A percentile compares a stretch with the other conserved stretches of the same genome.
Conservation (phyloP, 306 rosid genomes). For the Pueraria montana region DNA sequence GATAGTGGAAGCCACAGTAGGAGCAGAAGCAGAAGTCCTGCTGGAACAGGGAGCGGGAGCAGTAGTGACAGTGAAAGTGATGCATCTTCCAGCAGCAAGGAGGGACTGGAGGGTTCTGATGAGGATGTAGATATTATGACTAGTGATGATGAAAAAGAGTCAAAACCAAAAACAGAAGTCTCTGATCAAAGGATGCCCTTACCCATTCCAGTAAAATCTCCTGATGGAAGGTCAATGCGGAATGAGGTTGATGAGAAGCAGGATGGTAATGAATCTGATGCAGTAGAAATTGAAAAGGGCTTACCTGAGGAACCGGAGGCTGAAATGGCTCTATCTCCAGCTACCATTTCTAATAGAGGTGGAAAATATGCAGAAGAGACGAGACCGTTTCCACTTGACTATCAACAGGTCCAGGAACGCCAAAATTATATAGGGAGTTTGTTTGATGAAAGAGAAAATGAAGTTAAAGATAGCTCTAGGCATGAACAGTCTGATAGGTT, state of each 20-base stretch:
- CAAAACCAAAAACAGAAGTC: slow-evolving; percentile 66
- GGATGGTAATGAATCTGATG: slow-evolving; percentile 72
- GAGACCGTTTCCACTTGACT: slow-evolving; percentile 61
- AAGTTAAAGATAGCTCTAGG: slow-evolving; percentile 61
- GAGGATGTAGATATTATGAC: slow-evolving; percentile 97
- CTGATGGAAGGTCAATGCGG: slow-evolving; percentile 64
- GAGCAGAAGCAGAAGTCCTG: slow-evolving; percentile 83
- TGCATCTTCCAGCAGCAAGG: slow-evolving; percentile 87
- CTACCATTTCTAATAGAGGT: slow-evolving; percentile 49
- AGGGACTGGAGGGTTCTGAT: slow-evolving; percentile 75
- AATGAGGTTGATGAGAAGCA: slow-evolving; percentile 71
- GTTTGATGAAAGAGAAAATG: slow-evolving; percentile 72
- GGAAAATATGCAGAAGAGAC: slow-evolving; percentile 58
- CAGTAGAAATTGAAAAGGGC: slow-evolving; percentile 79
- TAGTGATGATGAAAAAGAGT: slow-evolving; percentile 95
- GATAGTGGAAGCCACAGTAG: slow-evolving; percentile 91
- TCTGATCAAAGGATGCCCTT: slow-evolving; percentile 61
- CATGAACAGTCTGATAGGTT: slow-evolving; percentile 72
- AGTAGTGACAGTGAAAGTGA: slow-evolving; percentile 96
- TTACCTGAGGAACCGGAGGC: slow-evolving; percentile 66
- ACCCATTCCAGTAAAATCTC: slow-evolving; percentile 62
- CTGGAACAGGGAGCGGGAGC: slow-evolving; percentile 82
- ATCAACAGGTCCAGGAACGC: slow-evolving; percentile 65
- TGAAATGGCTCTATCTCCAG: slow-evolving; percentile 51
- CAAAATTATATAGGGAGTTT: slow-evolving; percentile 74